Evolutionary conservation across 352 stramenopile species (phyloP), one percentile per base, ranked within the genome.

Genomic region (Bremia lactucae): DNA sequence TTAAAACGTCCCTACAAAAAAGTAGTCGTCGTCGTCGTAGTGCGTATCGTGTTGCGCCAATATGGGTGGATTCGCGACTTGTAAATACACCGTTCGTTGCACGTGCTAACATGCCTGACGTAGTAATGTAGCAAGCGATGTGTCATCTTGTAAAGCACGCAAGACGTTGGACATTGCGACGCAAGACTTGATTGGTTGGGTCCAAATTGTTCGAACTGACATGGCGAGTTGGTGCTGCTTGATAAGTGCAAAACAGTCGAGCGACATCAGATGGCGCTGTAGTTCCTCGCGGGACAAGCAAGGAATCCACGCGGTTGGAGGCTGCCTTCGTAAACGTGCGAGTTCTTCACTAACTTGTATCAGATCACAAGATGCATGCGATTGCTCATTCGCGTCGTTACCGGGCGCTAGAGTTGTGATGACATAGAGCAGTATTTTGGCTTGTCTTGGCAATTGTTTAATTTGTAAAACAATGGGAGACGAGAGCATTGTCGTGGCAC

Each of bases 191-290:
- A 82, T 47, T 36, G 68, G 75, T 1, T 46, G 44, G 0, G 60
- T 65, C 69, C 69, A 85, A 36, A 76, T 72, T 24, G 54, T 42
- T 15, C 50, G 46, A 37, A 37, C 19, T 1, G 52, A 62, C 28
- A 48, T 46, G 15, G 48, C 24, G 18, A 36, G 19, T 46, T 59
- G 31, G 4, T 47, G 19, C 16, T 62, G 65, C 45, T 70, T 79
- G 13, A 83, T 45, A 13, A 87, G 57, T 16, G 71, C 74, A 39
- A 84, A 87, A 52, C 74, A 87, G 46, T 83, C 71, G 31, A 87
- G 68, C 9, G 71, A 67, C 21, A 65, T 68, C 4, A 87, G 31
- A 47, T 83, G 71, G 26, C 60, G 65, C 44, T 80, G 71, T 14
- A 83, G 43, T 25, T 87, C 71, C 15, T 84, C 67, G 10, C 62